These are phyloP conservation scores for Alternaria angustiovoidea DNA, from an alignment of 2,329 filamentous ascomycete genomes.

Conservation along the genomic window DNA sequence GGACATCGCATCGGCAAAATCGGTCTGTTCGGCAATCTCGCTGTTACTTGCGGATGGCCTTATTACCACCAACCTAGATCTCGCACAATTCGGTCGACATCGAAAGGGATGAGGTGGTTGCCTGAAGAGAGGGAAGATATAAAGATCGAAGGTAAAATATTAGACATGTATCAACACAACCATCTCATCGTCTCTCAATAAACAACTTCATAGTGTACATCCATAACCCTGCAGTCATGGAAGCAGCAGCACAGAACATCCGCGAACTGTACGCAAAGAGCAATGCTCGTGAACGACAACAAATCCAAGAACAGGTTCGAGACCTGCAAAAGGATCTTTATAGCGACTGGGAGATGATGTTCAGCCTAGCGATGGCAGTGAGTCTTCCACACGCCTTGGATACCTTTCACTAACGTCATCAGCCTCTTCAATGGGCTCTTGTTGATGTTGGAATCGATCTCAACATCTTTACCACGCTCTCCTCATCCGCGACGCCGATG, in stretches of 20 bases:
- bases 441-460: neutral
- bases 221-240: slow-evolving; percentile 22
- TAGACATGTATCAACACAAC: neutral
- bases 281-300: slow-evolving; percentile 26
- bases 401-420: neutral
- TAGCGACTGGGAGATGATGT: slow-evolving; percentile 34
- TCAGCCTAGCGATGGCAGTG: slow-evolving; percentile 14
- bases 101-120: neutral
- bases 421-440: slow-evolving; percentile 5
- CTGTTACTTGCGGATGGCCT: neutral
- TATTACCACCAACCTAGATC: neutral
- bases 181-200: neutral
- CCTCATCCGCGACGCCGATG: slow-evolving; percentile 15
- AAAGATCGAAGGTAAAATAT: neutral
- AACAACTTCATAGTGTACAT: neutral
- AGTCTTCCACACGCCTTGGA: neutral
- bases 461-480: neutral
- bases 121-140: neutral
- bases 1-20: neutral
- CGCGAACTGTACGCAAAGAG: slow-evolving; percentile 29
- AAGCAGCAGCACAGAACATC: slow-evolving; percentile 30
- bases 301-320: slow-evolving; percentile 35
- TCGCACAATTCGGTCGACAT: neutral
- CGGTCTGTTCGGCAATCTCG: neutral
- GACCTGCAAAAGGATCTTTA: slow-evolving; percentile 38